phyloP scores from a whole-genome alignment of 2,329 filamentous ascomycete genomes.

The Aspergillus terreus region DNA sequence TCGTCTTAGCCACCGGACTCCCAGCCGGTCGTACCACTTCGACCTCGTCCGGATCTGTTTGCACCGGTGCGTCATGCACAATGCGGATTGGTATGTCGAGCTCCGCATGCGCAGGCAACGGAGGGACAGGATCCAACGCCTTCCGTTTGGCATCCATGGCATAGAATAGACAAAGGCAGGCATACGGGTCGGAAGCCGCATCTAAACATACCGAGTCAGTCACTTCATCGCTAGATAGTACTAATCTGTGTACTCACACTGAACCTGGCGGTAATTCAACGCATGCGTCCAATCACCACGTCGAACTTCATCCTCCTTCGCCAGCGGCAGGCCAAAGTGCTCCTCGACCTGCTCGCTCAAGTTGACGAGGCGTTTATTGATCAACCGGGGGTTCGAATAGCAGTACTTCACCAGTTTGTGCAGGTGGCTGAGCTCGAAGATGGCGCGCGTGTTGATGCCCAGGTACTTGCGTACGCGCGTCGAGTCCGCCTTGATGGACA shows the following conservation, averaged over 20 bases:
- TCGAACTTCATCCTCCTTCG: constrained; percentile 67
- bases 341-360: constrained; percentile 69
- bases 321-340: constrained; percentile 68
- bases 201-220: constrained; percentile 47
- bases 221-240: constrained; percentile 18
- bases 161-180: constrained; percentile 68
- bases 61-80: constrained; percentile 3
- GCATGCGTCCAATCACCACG: constrained; percentile 68
- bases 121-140: constrained; percentile 65
- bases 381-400: constrained; percentile 47
- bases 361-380: constrained; percentile 65
- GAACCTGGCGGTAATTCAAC: constrained; percentile 62
- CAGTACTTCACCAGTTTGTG: constrained; percentile 72
- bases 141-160: constrained; percentile 66
- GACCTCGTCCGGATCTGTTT: constrained; percentile 9
- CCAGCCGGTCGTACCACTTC: constrained; percentile 10
- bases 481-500: constrained; percentile 68
- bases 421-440: constrained; percentile 79
- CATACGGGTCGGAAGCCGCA: constrained; percentile 80
- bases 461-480: constrained; percentile 67
- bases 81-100: constrained; percentile 57
- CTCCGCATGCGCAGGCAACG: constrained; percentile 66
- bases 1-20: not conserved
- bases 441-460: constrained; percentile 59
- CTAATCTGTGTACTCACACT: constrained; percentile 53